Conservation (phyloP, 2,329 filamentous ascomycete species). For the Huntiella bhutanensis region DNA sequence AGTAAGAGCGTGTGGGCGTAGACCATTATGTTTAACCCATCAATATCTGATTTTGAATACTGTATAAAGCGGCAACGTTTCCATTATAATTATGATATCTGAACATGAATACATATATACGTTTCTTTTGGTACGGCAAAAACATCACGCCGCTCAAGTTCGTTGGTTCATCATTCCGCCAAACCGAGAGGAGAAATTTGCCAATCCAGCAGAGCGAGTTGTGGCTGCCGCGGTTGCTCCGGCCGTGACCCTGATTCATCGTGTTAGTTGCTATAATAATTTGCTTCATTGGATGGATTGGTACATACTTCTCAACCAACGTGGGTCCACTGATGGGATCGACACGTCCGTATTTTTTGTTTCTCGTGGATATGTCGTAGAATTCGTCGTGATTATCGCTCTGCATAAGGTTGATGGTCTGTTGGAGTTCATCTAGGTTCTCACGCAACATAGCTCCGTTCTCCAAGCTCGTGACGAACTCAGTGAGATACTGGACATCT, state of each 20-base stretch:
- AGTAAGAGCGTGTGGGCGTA: conserved; percentile 15
- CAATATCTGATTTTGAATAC: background rate
- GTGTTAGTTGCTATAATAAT: background rate
- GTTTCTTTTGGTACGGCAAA: too few species aligned
- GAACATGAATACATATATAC: too few species aligned
- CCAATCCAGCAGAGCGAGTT: conserved; percentile 40
- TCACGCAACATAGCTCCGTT: conserved; percentile 71
- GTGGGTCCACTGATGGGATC: conserved; percentile 78
- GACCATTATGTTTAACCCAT: too few species aligned
- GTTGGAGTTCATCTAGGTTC: conserved; percentile 80
- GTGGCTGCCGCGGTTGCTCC: conserved; percentile 34
- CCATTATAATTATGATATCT: too few species aligned
- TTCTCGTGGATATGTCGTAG: conserved; percentile 74
- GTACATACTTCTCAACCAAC: conserved; percentile 68
- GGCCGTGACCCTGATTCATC: conserved; percentile 39
- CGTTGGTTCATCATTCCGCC: conserved; percentile 23
- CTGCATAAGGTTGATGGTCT: conserved; percentile 78
- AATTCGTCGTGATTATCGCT: conserved; percentile 89
- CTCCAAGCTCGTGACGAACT: conserved; percentile 73
- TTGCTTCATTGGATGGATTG: background rate
- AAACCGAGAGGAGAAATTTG: conserved; percentile 57
- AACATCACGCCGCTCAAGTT: background rate
- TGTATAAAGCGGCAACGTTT: too few species aligned
- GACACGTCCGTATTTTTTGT: conserved; percentile 86
- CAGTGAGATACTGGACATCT: conserved; percentile 66